Evolutionary conservation across 148 eudicot genomes (phyloP).

Genomic region (Rhododendron simsii): DNA sequence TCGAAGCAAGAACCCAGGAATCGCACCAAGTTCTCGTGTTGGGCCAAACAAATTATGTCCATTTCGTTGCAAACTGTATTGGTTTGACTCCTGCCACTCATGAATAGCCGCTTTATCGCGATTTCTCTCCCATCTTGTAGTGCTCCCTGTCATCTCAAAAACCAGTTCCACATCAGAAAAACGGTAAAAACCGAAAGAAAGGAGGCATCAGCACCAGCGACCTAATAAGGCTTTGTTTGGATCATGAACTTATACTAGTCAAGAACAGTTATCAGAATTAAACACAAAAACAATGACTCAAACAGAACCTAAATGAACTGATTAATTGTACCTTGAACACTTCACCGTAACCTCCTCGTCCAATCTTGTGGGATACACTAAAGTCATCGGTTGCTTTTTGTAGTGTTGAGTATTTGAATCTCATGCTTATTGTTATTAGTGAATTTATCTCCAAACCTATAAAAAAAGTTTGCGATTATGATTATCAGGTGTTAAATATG

Average conservation of each 20-base stretch:
- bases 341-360: conserved; percentile 8
- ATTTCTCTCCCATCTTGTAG: neutral
- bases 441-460: neutral
- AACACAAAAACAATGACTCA: neutral
- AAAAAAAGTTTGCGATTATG: neutral
- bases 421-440: neutral
- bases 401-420: conserved; percentile 14
- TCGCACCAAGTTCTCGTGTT: conserved; percentile 1
- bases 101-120: neutral
- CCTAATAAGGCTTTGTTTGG: neutral
- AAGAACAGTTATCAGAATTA: neutral
- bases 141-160: neutral
- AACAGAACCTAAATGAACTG: neutral
- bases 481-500: neutral
- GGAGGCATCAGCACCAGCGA: neutral
- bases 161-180: no score
- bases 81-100: neutral
- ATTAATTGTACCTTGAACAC: neutral
- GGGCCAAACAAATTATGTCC: conserved; percentile 1
- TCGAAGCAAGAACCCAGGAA: conserved; percentile 2
- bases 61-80: neutral
- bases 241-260: neutral
- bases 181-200: no score
- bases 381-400: conserved; percentile 1
- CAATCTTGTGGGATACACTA: neutral